Evolutionary conservation across 306 rosid genomes (phyloP), one percentile per base, ranked within the genome.

Genomic region (Amphicarpaea edgeworthii): DNA sequence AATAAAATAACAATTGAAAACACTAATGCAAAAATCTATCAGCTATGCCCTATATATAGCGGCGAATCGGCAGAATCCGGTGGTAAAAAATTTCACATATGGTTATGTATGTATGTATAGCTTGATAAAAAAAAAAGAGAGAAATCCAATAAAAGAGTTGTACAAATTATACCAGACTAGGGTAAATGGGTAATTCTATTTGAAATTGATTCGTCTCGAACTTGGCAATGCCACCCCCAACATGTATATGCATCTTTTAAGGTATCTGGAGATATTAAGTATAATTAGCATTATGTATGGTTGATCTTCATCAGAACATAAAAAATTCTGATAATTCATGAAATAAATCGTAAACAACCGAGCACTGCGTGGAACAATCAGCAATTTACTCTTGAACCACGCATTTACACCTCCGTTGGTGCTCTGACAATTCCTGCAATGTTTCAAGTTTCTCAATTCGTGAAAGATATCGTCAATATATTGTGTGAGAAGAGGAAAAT

Each of bases 341-440:
- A 70, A 40, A 78, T 24, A 38, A 81, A 43, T 58, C 55, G n/a
- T 24, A 32, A 68, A 26, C 59, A 55, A 62, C 75, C 64, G 28
- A 42, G 37, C 42, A 17, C 19, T 50, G 16, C 54, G 51, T n/a
- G 70, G 32, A 40, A 72, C 78, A 55, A 70, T 72, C 81, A 53
- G 65, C 74, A 42, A 55, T 32, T 79, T 85, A 84, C 26, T 87
- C 92, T 72, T 83, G 88, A 70, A 21, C 77, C 54, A 15, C 53
- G 86, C 98, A 93, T 75, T 61, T 88, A 88, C 97, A 93, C 68
- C 84, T 85, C 51, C 83, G 72, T 63, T 90, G 96, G 30, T 88
- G 87, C 85, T 90, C 97, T 14, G 89, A 78, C 19, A 93, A 94
- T 83, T 90, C 97, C 98, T 93, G 97, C 85, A 67, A 85, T 73